Conservation (phyloP, 1,284 basidiomycete genomes). For the Pyrrhoderma noxium region DNA sequence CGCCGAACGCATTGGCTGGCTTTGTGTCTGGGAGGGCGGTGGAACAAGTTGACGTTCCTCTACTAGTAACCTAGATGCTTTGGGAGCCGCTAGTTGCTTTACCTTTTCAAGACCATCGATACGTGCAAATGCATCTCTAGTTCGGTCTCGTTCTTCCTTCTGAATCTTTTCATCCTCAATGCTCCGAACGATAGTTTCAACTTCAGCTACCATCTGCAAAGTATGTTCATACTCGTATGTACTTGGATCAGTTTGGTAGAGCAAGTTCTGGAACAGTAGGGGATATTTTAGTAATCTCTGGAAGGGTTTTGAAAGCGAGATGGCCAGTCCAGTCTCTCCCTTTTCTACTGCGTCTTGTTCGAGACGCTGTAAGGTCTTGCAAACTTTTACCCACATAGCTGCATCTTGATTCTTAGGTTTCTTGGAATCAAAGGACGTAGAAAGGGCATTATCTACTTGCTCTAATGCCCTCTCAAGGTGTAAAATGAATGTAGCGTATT, state of each 20-base stretch:
- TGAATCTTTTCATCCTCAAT: slow-evolving; percentile 98
- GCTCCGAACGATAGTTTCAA: slow-evolving; percentile 89
- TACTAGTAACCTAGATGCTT: slow-evolving; percentile 80
- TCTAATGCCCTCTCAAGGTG: slow-evolving; percentile 86
- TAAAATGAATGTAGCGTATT: slow-evolving; percentile 87
- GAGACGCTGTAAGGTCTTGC: slow-evolving; percentile 62
- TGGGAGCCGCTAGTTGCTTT: slow-evolving; percentile 80
- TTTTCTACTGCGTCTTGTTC: slow-evolving; percentile 78
- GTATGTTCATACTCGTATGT: slow-evolving; percentile 97
- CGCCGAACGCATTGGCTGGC: slow-evolving; percentile 37
- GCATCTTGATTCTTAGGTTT: slow-evolving; percentile 74
- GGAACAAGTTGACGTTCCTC: slow-evolving; percentile 61
- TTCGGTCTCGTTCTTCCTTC: slow-evolving; percentile 91
- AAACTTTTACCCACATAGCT: slow-evolving; percentile 69
- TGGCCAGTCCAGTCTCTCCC: slow-evolving; percentile 89
- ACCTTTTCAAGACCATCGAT: slow-evolving; percentile 94
- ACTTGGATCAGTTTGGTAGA: slow-evolving; percentile 94
- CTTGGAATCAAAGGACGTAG: slow-evolving; percentile 53
- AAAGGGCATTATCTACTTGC: slow-evolving; percentile 77
- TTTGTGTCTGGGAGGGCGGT: slow-evolving; percentile 25
- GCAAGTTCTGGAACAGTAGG: slow-evolving; percentile 93
- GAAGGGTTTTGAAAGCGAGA: slow-evolving; percentile 94
- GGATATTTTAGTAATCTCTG: slow-evolving; percentile 96
- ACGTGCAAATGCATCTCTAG: slow-evolving; percentile 88
- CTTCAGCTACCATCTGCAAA: slow-evolving; percentile 92